These are phyloP conservation scores for Aspergillus cavernicola DNA, from an alignment of 495 filamentous ascomycete genomes.

Conservation along the genomic window DNA sequence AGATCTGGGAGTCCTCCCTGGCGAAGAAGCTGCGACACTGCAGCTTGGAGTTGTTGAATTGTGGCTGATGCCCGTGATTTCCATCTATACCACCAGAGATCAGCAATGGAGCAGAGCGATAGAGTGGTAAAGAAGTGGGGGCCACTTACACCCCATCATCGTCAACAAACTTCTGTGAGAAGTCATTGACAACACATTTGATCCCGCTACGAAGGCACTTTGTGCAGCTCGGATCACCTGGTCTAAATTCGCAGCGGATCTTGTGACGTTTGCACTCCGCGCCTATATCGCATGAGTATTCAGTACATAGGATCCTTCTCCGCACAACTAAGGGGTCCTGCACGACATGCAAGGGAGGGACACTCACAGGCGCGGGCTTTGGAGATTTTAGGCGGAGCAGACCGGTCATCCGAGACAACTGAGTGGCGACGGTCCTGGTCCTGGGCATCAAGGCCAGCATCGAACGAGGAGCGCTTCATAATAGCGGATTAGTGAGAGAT, in stretches of 20 bases:
- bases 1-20: conserved; percentile 39
- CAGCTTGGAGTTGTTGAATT: conserved; percentile 41
- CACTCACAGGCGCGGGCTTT: conserved; percentile 47
- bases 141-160: conserved; percentile 42
- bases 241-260: conserved; percentile 44
- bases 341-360: background rate
- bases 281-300: conserved; percentile 20
- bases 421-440: conserved; percentile 19
- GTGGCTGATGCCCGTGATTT: conserved; percentile 40
- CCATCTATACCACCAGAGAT: conserved; percentile 32
- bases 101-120: conserved; percentile 1
- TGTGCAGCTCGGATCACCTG: conserved; percentile 40
- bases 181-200: conserved; percentile 47
- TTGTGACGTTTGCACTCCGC: conserved; percentile 49
- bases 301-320: background rate
- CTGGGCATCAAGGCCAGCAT: conserved; percentile 35
- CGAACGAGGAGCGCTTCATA: conserved; percentile 42
- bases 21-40: conserved; percentile 43
- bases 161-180: conserved; percentile 48
- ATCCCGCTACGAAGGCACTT: conserved; percentile 47
- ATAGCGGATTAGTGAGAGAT: conserved; percentile 16
- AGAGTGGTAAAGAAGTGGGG: background rate
- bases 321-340: background rate
- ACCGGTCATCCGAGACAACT: conserved; percentile 22
- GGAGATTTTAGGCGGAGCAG: conserved; percentile 36